phyloP scores from a whole-genome alignment of 495 filamentous ascomycete genomes.

The Haplographium delicatum region DNA sequence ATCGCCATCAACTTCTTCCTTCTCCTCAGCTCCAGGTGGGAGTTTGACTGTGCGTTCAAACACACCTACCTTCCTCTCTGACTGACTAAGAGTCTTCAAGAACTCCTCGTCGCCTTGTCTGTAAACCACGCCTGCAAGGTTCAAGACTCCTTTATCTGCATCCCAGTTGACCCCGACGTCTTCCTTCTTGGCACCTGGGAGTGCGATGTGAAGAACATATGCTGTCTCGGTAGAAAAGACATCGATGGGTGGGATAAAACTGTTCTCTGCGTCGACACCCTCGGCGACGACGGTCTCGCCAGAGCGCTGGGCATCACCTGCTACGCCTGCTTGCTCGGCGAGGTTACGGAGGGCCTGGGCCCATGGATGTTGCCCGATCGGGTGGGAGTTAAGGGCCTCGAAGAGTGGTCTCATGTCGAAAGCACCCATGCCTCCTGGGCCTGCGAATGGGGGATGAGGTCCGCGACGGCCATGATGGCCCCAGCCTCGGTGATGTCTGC shows the following conservation, averaged over 20 bases:
- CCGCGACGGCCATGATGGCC: slow-evolving; percentile 15
- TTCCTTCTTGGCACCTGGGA: slow-evolving; percentile 72
- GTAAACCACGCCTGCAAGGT: slow-evolving; percentile 64
- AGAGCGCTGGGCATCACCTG: slow-evolving; percentile 22
- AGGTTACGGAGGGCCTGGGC: slow-evolving; percentile 36
- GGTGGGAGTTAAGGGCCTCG: slow-evolving; percentile 32
- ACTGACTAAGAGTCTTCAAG: slow-evolving; percentile 55
- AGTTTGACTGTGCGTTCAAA: slow-evolving; percentile 68
- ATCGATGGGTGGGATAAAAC: slow-evolving; percentile 63
- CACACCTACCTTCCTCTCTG: slow-evolving; percentile 64
- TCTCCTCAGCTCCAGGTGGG: slow-evolving; percentile 37
- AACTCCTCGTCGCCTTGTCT: slow-evolving; percentile 68
- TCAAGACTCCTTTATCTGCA: slow-evolving; percentile 56
- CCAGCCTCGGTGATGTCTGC: slow-evolving; percentile 20
- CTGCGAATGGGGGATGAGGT: slow-evolving; percentile 10
- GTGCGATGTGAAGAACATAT: slow-evolving; percentile 64
- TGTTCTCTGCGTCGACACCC: slow-evolving; percentile 34
- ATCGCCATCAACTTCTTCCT: slow-evolving; percentile 58
- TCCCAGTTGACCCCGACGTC: slow-evolving; percentile 75
- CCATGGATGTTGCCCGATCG: slow-evolving; percentile 34
- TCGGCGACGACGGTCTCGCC: slow-evolving; percentile 18
- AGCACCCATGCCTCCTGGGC: slow-evolving; percentile 8
- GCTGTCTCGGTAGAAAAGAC: slow-evolving; percentile 61
- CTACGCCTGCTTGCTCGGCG: slow-evolving; percentile 27
- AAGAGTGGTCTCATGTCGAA: slow-evolving; percentile 33